Base-by-base conservation (phyloP, 2,329 filamentous ascomycete species). In the Trichoderma atroviride region DNA sequence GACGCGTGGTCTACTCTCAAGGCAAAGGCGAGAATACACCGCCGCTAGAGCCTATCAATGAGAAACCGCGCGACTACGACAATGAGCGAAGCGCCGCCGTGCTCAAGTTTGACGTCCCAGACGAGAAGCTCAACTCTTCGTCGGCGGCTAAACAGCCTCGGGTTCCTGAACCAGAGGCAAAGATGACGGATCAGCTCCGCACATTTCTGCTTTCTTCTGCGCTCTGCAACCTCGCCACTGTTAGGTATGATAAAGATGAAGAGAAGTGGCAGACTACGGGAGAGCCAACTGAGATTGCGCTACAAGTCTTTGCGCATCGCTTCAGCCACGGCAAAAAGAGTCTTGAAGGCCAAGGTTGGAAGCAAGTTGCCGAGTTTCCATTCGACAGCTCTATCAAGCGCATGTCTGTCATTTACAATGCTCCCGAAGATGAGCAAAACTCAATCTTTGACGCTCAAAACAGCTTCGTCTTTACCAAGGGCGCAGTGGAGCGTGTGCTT, bases 311-410 rank as follows among this genome's bases (percentile, higher is more conserved):
- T 73, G 86, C 91, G 2, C 87, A 89, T 73, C 88, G 91, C 50
- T 92, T 93, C 76, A 81, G 84, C 57, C 81, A 82, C 29, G 86
- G 87, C 52, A 88, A 88, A 77, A 86, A 86, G 74, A 75, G 77
- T 0, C 79, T 88, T 2, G 84, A 86, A 69, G 78, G 74, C 3
- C 76, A 81, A 5, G 85, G 85, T n/a, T 90, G 89, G 88, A 86
- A 85, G 72, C 85, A 90, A 74, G 78, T 90, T 1, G 86, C 88
- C 64, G 92, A 94, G 75, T 92, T 92, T 71, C 91, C 91, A n/a
- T 94, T 94, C 75, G 91, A 94, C 78, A 92, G 89, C 68, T 86
- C 86, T 74, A 88, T 93, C 77, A 94, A 94, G 84, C 89, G 90
- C 74, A 94, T 94, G 91, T 92, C 90, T 10, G 91, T 93, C 68